These are phyloP conservation scores for Tarenaya hassleriana DNA, from an alignment of 345 rosid species.

Conservation along the genomic window DNA sequence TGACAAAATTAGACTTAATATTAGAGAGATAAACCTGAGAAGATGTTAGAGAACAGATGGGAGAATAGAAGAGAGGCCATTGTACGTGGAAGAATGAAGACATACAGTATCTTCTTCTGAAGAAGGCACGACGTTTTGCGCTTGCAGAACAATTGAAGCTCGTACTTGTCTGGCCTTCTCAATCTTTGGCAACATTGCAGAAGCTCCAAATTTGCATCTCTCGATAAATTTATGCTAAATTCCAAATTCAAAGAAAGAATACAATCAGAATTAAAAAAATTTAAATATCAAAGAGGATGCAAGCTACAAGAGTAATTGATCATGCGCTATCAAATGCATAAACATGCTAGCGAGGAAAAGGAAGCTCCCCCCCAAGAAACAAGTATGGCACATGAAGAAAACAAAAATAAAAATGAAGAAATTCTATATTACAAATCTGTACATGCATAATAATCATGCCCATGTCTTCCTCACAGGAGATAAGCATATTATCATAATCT, in stretches of 20 bases:
- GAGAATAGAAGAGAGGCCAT: conserved; percentile 11
- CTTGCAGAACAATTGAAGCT: conserved; percentile 60
- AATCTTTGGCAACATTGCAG: conserved; percentile 85
- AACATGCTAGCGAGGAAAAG: conserved; percentile 1
- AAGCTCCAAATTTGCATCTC: conserved; percentile 87
- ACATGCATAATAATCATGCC: too few relatives aligned
- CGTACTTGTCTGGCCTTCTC: conserved; percentile 77
- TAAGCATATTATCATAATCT: conserved; percentile 11
- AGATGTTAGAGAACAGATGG: conserved; percentile 8
- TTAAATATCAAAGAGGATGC: conserved; percentile 3
- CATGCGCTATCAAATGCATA: too few relatives aligned
- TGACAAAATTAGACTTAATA: conserved; percentile 23
- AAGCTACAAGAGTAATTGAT: conserved; percentile 11
- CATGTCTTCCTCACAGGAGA: too few relatives aligned
- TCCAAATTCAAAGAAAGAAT: conserved; percentile 25
- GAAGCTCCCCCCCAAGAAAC: neutral
- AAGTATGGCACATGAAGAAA: neutral
- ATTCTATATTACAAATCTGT: too few relatives aligned
- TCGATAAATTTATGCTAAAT: conserved; percentile 87
- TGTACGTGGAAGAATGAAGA: conserved; percentile 18
- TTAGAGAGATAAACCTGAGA: too few relatives aligned
- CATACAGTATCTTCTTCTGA: conserved; percentile 40
- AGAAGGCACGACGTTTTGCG: conserved; percentile 42
- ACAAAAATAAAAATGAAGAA: conserved; percentile 7
- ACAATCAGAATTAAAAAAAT: conserved; percentile 18